phyloP scores from a whole-genome alignment of 768 basidiomycete species.

The Paxillus involutus region DNA sequence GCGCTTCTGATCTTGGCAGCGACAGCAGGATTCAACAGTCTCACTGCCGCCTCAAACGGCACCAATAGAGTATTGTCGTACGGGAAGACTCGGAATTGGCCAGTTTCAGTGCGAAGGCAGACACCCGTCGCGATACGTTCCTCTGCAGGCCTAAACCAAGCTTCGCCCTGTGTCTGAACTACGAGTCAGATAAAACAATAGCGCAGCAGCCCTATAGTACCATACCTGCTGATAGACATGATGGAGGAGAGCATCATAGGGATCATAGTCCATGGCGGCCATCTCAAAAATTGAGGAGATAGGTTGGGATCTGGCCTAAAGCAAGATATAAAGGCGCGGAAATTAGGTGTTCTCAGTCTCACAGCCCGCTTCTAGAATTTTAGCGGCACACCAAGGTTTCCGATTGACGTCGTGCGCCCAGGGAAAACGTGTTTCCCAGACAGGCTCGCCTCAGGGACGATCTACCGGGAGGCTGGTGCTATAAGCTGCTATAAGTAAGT shows the following conservation, averaged over 20 bases:
- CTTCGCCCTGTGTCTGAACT: slow-evolving; percentile 72
- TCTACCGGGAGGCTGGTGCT: not conserved
- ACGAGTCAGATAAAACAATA: slow-evolving; percentile 3
- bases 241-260: slow-evolving; percentile 77
- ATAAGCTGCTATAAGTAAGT: slow-evolving; percentile 1
- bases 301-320: not conserved
- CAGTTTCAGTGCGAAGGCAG: slow-evolving; percentile 66
- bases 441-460: slow-evolving; percentile 1
- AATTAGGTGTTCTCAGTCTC: slow-evolving; percentile 2
- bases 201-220: not conserved
- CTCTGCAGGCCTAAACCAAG: slow-evolving; percentile 83
- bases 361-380: not conserved
- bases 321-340: slow-evolving; percentile 12
- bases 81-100: slow-evolving; percentile 77
- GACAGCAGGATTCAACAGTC: slow-evolving; percentile 75
- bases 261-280: slow-evolving; percentile 68
- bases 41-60: slow-evolving; percentile 78
- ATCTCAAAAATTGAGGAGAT: not conserved
- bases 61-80: slow-evolving; percentile 74
- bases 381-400: not conserved
- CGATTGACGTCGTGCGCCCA: not conserved
- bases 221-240: slow-evolving; percentile 76
- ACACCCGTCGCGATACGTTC: slow-evolving; percentile 78
- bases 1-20: slow-evolving; percentile 80
- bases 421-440: slow-evolving; percentile 1